Evolutionary conservation across 331 rosid species (phyloP).

Genomic region (Malus hybrid): DNA sequence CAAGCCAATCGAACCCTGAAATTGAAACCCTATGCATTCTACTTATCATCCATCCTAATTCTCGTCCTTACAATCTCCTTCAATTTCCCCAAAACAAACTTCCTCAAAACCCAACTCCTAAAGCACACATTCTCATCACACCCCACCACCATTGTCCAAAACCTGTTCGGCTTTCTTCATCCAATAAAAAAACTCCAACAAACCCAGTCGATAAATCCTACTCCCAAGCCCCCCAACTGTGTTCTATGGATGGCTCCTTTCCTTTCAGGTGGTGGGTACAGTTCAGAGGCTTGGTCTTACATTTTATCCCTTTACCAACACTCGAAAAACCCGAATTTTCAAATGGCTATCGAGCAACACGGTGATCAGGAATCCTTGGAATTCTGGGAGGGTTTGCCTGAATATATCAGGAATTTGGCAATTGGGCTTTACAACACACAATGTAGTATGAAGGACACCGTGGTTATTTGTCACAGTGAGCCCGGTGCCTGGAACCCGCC

Average conservation of each 20-base stretch:
- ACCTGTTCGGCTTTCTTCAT: conserved; percentile 20
- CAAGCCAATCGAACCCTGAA: conserved; percentile 20
- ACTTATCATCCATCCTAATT: conserved; percentile 31
- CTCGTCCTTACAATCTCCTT: conserved; percentile 44
- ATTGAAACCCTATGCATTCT: conserved; percentile 20
- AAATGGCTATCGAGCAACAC: conserved; percentile 58
- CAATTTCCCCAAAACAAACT: conserved; percentile 34
- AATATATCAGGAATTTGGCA: conserved; percentile 34
- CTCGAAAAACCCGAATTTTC: conserved; percentile 33
- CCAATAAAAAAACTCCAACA: conserved; percentile 20
- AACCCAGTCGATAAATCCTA: conserved; percentile 7
- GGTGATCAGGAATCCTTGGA: conserved; percentile 64
- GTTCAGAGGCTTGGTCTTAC: conserved; percentile 85
- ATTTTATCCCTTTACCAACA: conserved; percentile 46
- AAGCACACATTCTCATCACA: conserved; percentile 26
- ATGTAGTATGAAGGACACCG: conserved; percentile 33
- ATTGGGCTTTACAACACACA: conserved; percentile 35
- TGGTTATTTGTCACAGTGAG: conserved; percentile 30
- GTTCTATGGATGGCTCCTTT: conserved; percentile 88
- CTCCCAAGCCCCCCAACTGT: conserved; percentile 30
- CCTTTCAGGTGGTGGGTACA: conserved; percentile 87
- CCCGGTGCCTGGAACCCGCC: conserved; percentile 92
- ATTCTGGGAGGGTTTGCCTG: conserved; percentile 66
- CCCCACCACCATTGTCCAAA: conserved; percentile 20
- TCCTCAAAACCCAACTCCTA: conserved; percentile 32